Percentiles rank a stretch among this genome's conserved stretches.
These are phyloP conservation scores for Alternaria tenuissima DNA, from an alignment of 2,329 filamentous ascomycete genomes.

Conservation along the genomic window DNA sequence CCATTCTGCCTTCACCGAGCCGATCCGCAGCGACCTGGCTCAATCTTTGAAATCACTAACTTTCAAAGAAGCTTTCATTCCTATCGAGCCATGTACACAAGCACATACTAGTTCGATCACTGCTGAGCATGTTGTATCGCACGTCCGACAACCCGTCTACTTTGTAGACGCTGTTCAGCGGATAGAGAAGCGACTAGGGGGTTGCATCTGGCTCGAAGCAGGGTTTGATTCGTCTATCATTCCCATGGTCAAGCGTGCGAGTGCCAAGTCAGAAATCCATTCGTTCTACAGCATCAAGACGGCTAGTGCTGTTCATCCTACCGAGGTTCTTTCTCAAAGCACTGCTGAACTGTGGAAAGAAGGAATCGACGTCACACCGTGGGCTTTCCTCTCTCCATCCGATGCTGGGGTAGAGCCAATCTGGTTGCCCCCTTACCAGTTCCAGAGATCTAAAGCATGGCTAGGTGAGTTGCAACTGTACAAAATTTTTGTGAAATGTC, in stretches of 20 bases:
- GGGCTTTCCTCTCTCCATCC: conserved; percentile 53
- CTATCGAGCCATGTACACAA: conserved; percentile 13
- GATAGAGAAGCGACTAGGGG: conserved; percentile 40
- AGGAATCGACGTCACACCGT: conserved; percentile 50
- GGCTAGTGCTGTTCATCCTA: conserved; percentile 18
- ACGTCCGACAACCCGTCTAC: conserved; percentile 57
- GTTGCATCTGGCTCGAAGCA: conserved; percentile 33
- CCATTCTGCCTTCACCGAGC: conserved; percentile 42
- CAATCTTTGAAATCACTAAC: conserved; percentile 1
- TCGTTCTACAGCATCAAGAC: conserved; percentile 7
- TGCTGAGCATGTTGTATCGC: conserved; percentile 30
- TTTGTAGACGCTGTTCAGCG: conserved; percentile 56
- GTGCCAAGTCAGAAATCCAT: conserved; percentile 16
- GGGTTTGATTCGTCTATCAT: conserved; percentile 34
- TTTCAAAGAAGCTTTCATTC: conserved; percentile 12
- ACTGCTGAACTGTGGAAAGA: conserved; percentile 53
- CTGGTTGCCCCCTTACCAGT: conserved; percentile 43
- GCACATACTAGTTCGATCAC: not conserved
- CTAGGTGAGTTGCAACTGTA: conserved; percentile 4
- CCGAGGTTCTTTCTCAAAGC: conserved; percentile 31
- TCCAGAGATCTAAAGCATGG: conserved; percentile 35
- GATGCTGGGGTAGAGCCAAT: conserved; percentile 2
- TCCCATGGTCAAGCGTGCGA: conserved; percentile 40
- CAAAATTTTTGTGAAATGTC: too few species aligned
- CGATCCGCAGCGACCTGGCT: conserved; percentile 30